Conservation (phyloP, 2,329 filamentous ascomycete genomes). For the Penicillium hesseltinei region DNA sequence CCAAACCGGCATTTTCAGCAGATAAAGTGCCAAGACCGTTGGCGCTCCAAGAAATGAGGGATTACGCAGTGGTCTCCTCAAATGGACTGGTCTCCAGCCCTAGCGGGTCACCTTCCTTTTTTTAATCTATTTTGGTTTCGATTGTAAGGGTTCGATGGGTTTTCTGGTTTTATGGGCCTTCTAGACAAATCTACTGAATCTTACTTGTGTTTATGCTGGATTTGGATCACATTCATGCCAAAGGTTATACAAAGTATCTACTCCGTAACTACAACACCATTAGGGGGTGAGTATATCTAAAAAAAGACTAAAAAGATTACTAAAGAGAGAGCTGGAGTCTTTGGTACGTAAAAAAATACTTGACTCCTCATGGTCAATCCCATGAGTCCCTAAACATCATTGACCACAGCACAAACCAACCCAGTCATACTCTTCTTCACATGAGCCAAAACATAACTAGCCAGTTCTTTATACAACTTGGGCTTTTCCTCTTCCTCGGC, state of each 20-base stretch:
- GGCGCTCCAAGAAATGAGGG: constrained; percentile 6
- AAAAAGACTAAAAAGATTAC: too few relatives aligned
- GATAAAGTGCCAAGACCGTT: constrained; percentile 5
- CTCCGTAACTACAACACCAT: too few relatives aligned
- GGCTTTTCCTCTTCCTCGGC: background rate
- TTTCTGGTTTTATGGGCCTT: background rate
- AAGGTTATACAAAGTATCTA: too few relatives aligned
- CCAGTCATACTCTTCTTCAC: background rate
- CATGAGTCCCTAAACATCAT: background rate
- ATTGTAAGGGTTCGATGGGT: too few relatives aligned
- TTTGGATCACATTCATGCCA: background rate
- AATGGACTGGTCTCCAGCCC: background rate
- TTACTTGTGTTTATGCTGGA: too few relatives aligned
- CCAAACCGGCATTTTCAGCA: background rate
- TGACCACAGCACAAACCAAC: background rate
- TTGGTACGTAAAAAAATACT: background rate
- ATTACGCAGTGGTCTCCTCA: constrained; percentile 7
- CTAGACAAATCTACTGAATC: background rate
- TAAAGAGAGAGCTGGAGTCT: too few relatives aligned
- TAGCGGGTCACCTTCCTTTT: background rate
- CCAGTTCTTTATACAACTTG: background rate
- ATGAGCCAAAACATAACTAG: background rate
- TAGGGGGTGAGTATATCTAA: too few relatives aligned
- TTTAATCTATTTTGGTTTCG: too few relatives aligned
- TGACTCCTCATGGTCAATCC: background rate